Evolutionary conservation across 768 basidiomycete species (phyloP).

Genomic region (Tulasnella sp.): DNA sequence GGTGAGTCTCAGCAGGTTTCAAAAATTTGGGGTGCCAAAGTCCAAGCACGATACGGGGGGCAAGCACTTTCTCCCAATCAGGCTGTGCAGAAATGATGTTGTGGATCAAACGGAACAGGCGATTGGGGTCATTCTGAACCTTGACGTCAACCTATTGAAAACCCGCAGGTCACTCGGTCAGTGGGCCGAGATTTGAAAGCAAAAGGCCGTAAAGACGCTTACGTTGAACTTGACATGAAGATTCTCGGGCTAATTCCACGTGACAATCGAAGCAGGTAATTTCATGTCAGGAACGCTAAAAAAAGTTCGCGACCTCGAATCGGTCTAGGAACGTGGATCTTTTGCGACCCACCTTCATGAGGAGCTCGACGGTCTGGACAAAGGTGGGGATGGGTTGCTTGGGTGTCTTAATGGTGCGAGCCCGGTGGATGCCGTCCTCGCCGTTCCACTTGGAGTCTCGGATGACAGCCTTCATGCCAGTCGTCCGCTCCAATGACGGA

Average conservation of each 20-base stretch:
- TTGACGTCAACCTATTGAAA: conserved; percentile 77
- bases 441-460: conserved; percentile 64
- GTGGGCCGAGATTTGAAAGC: neutral
- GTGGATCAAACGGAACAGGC: conserved; percentile 75
- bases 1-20: conserved; percentile 52
- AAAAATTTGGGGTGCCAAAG: conserved; percentile 92
- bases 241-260: conserved; percentile 22
- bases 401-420: conserved; percentile 68
- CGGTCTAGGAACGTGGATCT: neutral
- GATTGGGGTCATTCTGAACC: conserved; percentile 78
- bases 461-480: conserved; percentile 63
- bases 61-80: conserved; percentile 63
- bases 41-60: conserved; percentile 69
- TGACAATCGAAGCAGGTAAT: neutral
- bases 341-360: conserved; percentile 51
- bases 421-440: conserved; percentile 57
- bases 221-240: conserved; percentile 32
- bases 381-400: conserved; percentile 86
- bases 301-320: neutral
- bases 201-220: conserved; percentile 18
- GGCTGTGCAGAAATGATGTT: conserved; percentile 48
- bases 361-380: conserved; percentile 60
- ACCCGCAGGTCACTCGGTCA: neutral
- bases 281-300: neutral
- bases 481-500: conserved; percentile 70